Base-by-base conservation (phyloP, 2,329 filamentous ascomycete species). In the Scorias spongiosa region DNA sequence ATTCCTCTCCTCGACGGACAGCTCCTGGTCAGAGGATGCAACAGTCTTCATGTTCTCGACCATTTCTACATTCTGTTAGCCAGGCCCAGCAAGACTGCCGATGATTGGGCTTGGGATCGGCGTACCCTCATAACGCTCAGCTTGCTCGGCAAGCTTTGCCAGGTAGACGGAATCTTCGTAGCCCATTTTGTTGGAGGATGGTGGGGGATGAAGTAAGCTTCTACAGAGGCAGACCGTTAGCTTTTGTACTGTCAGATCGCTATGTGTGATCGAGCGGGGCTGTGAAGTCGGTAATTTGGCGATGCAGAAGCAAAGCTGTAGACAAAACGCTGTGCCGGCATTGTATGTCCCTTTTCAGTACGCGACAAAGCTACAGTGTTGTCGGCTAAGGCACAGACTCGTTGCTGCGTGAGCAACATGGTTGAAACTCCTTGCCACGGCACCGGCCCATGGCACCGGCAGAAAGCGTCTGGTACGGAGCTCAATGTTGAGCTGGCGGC, bases 11-110 rank as follows among this genome's bases (percentile, higher is more conserved):
- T 95, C 89, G 56, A 95, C 87, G 52, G 68, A 71, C 47, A 74
- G 68, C 61, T 74, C 71, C 62, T 71, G 69, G 60, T 74, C 68
- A 57, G 89, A 85, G 56, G 84, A 88, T 61, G 89, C 89, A 62
- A 95, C 89, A 57, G 84, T 80, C 81, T 95, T 96, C 89, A 96
- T 96, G 80, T 95, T 94, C 76, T 94, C 87, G 57, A 96, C 89
- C 89, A 96, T 95, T 73, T 95, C 89, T 95, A 69, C 46, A n/a
- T 63, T 76, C 63, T 74, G 41, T 41, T 32, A 48, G 42, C 20
- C 28, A 41, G 20, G 20, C 20, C 7, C n/a, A n/a, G 20, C 3
- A 3, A 36, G 11, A 15, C 32, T 36, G 15, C 11, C 32, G 32
- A 9, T 36, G 32, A 36, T 12, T 9, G 15, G 15, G 32, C 32